phyloP scores from a whole-genome alignment of 257 asterid species.

The Nicotiana benthamiana region DNA sequence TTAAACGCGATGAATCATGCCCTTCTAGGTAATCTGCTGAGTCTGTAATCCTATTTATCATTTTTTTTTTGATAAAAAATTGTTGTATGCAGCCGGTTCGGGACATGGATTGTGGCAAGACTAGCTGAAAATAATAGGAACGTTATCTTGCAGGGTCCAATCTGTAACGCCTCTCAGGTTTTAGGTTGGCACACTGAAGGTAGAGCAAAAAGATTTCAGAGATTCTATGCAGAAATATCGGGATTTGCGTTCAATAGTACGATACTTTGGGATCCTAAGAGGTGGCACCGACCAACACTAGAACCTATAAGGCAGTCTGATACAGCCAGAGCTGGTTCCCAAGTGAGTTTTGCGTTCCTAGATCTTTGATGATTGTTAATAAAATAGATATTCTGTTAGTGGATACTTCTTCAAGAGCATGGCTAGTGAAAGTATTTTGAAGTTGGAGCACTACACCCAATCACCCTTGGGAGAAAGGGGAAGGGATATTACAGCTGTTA shows the following conservation, averaged over 20 bases:
- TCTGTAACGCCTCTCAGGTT: conserved; percentile 60
- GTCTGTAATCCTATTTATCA: neutral
- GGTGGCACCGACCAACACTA: conserved; percentile 56
- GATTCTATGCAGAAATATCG: conserved; percentile 55
- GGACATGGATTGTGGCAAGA: conserved; percentile 60
- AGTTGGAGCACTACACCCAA: neutral
- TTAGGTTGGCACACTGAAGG: conserved; percentile 62
- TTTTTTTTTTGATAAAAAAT: neutral
- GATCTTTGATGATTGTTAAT: neutral
- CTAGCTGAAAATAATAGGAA: conserved; percentile 30
- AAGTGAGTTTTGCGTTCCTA: conserved; percentile 34
- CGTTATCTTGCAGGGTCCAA: conserved; percentile 52
- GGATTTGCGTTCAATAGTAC: conserved; percentile 81
- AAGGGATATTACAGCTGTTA: neutral
- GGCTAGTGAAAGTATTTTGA: neutral
- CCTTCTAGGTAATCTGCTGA: neutral
- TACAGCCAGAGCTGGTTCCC: conserved; percentile 35
- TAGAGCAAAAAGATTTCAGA: conserved; percentile 19
- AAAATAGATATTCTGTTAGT: neutral
- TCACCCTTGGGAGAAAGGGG: neutral
- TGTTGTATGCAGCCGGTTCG: conserved; percentile 54
- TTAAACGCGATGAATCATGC: neutral
- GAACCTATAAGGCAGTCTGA: conserved; percentile 55
- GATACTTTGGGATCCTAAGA: conserved; percentile 64
- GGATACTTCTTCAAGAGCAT: neutral